Percentiles rank a stretch among this genome's conserved stretches.
Evolutionary conservation across 345 rosid genomes (phyloP).

Genomic region (Capsella bursapastoris): DNA sequence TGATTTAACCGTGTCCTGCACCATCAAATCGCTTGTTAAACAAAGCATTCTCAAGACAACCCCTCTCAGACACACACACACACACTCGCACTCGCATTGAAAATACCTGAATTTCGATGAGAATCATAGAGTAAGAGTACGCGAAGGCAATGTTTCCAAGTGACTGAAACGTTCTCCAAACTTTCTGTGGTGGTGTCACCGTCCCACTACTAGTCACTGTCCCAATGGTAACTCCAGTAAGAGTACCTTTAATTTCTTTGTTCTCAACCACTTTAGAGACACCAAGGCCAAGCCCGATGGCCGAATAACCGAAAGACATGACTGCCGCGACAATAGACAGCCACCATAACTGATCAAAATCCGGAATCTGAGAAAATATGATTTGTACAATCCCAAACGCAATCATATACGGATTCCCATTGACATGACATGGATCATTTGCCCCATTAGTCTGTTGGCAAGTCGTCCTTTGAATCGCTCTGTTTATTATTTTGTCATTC

Average conservation of each 20-base stretch:
- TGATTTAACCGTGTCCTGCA: constrained; percentile 47
- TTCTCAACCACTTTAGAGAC: constrained; percentile 58
- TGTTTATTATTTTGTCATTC: constrained; percentile 32
- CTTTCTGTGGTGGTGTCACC: constrained; percentile 63
- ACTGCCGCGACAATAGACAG: constrained; percentile 77
- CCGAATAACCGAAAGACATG: constrained; percentile 81
- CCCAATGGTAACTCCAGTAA: constrained; percentile 74
- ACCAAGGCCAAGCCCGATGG: constrained; percentile 84
- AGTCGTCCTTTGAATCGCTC: constrained; percentile 67
- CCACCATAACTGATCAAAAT: constrained; percentile 82
- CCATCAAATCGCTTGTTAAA: not conserved
- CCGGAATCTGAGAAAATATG: constrained; percentile 77
- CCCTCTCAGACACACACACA: not conserved
- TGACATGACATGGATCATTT: constrained; percentile 52
- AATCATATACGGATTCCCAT: constrained; percentile 68
- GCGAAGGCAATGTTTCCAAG: constrained; percentile 96
- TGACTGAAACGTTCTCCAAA: constrained; percentile 92
- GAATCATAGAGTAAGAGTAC: constrained; percentile 81
- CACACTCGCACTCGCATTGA: not conserved
- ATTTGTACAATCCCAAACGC: constrained; percentile 65
- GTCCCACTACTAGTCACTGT: constrained; percentile 50
- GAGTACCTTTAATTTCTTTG: constrained; percentile 63
- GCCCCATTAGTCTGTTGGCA: constrained; percentile 59
- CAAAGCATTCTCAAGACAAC: not conserved
- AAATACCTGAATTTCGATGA: constrained; percentile 83